Conservation (phyloP, 2,329 filamentous ascomycete species). For the Fusarium veterinarium region DNA sequence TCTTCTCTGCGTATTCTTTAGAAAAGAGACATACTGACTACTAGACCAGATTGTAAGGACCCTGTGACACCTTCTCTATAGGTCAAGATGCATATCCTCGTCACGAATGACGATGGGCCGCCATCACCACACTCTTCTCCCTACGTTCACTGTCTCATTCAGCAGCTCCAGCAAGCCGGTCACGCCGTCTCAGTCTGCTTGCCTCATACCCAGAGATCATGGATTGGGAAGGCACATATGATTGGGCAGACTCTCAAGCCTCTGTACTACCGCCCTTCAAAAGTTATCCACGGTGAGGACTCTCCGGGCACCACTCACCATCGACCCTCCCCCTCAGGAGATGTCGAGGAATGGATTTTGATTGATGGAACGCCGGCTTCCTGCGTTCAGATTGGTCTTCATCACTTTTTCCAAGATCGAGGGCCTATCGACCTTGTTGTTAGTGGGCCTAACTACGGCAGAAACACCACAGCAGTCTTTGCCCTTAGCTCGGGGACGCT, state of each 20-base stretch:
- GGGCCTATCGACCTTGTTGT: constrained; percentile 81
- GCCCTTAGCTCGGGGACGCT: constrained; percentile 81
- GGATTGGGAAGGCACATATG: constrained; percentile 98
- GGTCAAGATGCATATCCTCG: constrained; percentile 68
- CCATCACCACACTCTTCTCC: constrained; percentile 82
- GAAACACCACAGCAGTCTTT: constrained; percentile 85
- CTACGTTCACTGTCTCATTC: constrained; percentile 80
- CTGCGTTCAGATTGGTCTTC: constrained; percentile 84
- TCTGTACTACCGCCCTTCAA: constrained; percentile 79
- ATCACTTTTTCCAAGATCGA: constrained; percentile 80
- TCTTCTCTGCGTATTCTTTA: not conserved
- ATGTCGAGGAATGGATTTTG: constrained; percentile 81
- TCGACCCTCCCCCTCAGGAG: constrained; percentile 63
- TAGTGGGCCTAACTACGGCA: constrained; percentile 84
- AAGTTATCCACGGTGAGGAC: constrained; percentile 54
- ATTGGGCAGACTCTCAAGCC: constrained; percentile 89
- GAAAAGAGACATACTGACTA: not conserved
- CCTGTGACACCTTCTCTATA: not conserved
- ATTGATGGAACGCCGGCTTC: constrained; percentile 85
- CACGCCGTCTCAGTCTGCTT: constrained; percentile 93
- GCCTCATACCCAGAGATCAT: constrained; percentile 91
- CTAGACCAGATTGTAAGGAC: not conserved
- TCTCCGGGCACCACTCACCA: constrained; percentile 74
- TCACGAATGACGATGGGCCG: constrained; percentile 85
- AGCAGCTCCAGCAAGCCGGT: constrained; percentile 76